Evolutionary conservation across 768 basidiomycete genomes (phyloP).

Genomic region (Leccinellum albellum): DNA sequence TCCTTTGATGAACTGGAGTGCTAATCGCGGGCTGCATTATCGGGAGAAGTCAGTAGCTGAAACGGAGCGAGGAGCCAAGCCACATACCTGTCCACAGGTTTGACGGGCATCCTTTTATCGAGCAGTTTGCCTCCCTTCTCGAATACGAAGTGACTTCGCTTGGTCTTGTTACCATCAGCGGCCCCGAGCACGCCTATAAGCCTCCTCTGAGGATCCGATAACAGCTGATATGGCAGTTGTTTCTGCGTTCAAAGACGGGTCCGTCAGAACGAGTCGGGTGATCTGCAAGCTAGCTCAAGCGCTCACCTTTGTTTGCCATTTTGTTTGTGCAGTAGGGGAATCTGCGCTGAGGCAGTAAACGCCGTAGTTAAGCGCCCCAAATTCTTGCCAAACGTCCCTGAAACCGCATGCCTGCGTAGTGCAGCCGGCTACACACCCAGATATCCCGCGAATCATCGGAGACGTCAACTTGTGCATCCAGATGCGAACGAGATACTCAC

Average conservation of each 20-base stretch:
- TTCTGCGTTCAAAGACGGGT: constrained; percentile 46
- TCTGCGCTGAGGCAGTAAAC: constrained; percentile 88
- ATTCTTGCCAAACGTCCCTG: constrained; percentile 78
- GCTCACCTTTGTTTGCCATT: constrained; percentile 83
- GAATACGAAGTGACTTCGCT: constrained; percentile 92
- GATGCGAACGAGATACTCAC: constrained; percentile 40
- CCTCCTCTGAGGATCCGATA: constrained; percentile 83
- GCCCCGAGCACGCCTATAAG: constrained; percentile 83
- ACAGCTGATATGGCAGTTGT: constrained; percentile 76
- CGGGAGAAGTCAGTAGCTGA: not conserved
- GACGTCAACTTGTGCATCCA: not conserved
- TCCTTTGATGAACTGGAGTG: constrained; percentile 66
- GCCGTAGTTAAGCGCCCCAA: constrained; percentile 56
- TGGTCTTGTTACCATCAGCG: constrained; percentile 73
- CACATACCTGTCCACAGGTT: constrained; percentile 75
- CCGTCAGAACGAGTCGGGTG: too few species aligned
- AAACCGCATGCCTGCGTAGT: constrained; percentile 92
- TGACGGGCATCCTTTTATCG: constrained; percentile 81
- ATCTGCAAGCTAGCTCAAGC: not conserved
- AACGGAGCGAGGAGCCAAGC: not conserved
- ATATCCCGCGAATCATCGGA: not conserved
- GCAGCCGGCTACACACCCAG: constrained; percentile 63
- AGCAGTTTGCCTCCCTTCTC: constrained; percentile 87
- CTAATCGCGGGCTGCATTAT: constrained; percentile 51
- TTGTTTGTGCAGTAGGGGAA: constrained; percentile 65